phyloP scores from a whole-genome alignment of 805 yeast genomes.

The Schizosaccharomyces osmophilus region DNA sequence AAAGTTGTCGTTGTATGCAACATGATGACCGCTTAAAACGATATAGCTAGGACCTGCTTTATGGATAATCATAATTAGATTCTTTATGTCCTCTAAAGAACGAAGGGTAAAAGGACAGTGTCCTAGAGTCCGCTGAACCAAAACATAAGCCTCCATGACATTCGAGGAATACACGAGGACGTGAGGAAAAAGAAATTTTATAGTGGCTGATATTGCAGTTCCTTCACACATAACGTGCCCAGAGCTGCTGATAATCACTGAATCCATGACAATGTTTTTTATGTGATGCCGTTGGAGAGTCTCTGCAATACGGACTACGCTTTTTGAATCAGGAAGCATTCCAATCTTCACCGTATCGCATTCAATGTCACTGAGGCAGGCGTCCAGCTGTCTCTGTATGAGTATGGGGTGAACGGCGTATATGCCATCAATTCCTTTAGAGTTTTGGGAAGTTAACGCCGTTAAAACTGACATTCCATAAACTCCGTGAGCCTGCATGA shows the following conservation, averaged over 20 bases:
- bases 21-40: slow-evolving; percentile 69
- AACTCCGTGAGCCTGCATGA: neutral
- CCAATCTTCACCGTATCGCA: slow-evolving; percentile 43
- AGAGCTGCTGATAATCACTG: neutral
- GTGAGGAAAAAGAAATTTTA: neutral
- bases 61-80: slow-evolving; percentile 19
- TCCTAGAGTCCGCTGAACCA: neutral
- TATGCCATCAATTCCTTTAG: slow-evolving; percentile 18
- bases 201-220: neutral
- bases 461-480: slow-evolving; percentile 57
- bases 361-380: slow-evolving; percentile 34
- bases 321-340: neutral
- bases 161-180: neutral
- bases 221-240: neutral
- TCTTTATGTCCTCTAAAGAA: slow-evolving; percentile 18
- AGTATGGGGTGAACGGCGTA: slow-evolving; percentile 21
- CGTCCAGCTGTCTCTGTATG: slow-evolving; percentile 24
- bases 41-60: slow-evolving; percentile 24
- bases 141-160: neutral
- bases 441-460: slow-evolving; percentile 63
- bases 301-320: neutral
- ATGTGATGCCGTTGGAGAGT: neutral
- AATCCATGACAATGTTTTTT: neutral
- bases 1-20: slow-evolving; percentile 13
- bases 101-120: neutral